Evolutionary conservation across 306 rosid species (phyloP).

Genomic region (Sicyos edulis): DNA sequence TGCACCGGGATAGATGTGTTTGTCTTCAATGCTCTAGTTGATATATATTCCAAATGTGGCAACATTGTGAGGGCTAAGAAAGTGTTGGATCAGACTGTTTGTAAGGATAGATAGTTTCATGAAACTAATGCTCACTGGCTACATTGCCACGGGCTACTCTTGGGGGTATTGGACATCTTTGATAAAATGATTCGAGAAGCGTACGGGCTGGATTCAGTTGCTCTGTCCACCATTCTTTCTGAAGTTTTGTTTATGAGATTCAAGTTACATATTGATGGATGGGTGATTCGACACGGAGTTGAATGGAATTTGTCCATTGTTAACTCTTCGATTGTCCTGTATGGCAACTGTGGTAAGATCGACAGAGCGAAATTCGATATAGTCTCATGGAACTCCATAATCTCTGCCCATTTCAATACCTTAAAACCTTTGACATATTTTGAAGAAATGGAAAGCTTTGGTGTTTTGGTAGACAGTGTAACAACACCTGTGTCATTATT

Average conservation of each 20-base stretch:
- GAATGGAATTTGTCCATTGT: constrained; percentile 62
- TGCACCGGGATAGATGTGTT: constrained; percentile 59
- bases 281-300: constrained; percentile 52
- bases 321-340: constrained; percentile 56
- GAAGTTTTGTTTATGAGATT: constrained; percentile 30
- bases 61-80: constrained; percentile 73
- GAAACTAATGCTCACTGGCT: constrained; percentile 75
- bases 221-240: constrained; percentile 50
- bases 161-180: constrained; percentile 47
- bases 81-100: constrained; percentile 55
- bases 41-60: constrained; percentile 86
- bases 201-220: constrained; percentile 47
- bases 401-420: constrained; percentile 60
- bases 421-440: constrained; percentile 50
- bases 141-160: constrained; percentile 56
- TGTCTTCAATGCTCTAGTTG: constrained; percentile 75
- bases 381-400: constrained; percentile 78
- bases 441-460: constrained; percentile 50
- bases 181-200: constrained; percentile 50
- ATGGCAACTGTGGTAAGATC: constrained; percentile 54
- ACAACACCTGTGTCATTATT: constrained; percentile 71
- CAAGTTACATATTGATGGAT: constrained; percentile 66
- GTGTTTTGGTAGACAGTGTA: constrained; percentile 47
- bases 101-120: constrained; percentile 62
- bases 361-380: constrained; percentile 49